A percentile compares a stretch with the other conserved stretches of the same genome.
These are phyloP conservation scores for Clonostachys rosea DNA, from an alignment of 2,329 filamentous ascomycete species.

Conservation along the genomic window DNA sequence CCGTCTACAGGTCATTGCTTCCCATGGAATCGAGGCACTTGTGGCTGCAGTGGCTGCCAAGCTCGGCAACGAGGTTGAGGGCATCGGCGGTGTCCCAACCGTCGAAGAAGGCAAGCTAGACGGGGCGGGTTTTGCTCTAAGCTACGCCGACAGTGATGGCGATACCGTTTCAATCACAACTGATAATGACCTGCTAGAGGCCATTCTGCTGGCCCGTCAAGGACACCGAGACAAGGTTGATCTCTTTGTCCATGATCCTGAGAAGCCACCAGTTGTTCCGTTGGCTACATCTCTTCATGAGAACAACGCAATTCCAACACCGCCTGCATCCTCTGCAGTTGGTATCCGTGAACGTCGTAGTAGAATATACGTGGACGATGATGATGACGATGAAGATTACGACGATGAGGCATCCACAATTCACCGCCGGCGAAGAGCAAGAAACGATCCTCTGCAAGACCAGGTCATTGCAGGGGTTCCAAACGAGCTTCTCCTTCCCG, in stretches of 20 bases:
- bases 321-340: slow-evolving; percentile 39
- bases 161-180: slow-evolving; percentile 97
- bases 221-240: slow-evolving; percentile 87
- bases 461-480: slow-evolving; percentile 87
- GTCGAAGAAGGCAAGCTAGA: slow-evolving; percentile 77
- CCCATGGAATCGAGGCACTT: slow-evolving; percentile 76
- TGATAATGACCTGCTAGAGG: slow-evolving; percentile 87
- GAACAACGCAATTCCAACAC: slow-evolving; percentile 49
- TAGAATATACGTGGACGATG: slow-evolving; percentile 47
- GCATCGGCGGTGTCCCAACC: slow-evolving; percentile 74
- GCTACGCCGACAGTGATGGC: slow-evolving; percentile 94
- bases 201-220: slow-evolving; percentile 77
- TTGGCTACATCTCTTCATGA: too few relatives aligned
- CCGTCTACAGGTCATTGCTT: slow-evolving; percentile 77
- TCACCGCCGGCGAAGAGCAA: slow-evolving; percentile 36
- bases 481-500: slow-evolving; percentile 88
- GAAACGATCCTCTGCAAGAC: slow-evolving; percentile 47
- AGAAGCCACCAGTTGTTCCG: slow-evolving; percentile 73
- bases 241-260: slow-evolving; percentile 90
- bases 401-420: slow-evolving; percentile 46
- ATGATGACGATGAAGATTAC: slow-evolving; percentile 48
- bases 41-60: slow-evolving; percentile 76
- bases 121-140: slow-evolving; percentile 79
- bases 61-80: slow-evolving; percentile 76
- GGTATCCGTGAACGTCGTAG: slow-evolving; percentile 45